Evolutionary conservation across 257 asterid species (phyloP).

Genomic region (Misopates orontium): DNA sequence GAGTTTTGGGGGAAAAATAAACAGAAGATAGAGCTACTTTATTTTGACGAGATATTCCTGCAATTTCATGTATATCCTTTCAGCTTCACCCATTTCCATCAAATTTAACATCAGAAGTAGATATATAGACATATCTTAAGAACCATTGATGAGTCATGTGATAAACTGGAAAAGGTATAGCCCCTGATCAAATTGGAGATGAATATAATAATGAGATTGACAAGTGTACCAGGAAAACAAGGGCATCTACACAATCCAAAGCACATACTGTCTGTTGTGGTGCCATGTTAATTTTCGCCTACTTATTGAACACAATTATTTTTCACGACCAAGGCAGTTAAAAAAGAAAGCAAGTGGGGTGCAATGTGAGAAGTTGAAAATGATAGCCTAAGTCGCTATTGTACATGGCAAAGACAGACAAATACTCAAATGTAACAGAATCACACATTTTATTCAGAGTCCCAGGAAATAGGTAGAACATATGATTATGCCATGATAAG

Average conservation of each 20-base stretch:
- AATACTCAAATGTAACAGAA: neutral
- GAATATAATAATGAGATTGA: no score
- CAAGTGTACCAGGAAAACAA: neutral
- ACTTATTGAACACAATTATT: neutral
- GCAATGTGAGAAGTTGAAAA: neutral
- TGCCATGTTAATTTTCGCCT: neutral
- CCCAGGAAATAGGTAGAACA: neutral
- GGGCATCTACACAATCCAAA: neutral
- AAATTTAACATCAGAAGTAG: neutral
- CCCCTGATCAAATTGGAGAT: neutral
- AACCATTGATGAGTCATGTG: neutral
- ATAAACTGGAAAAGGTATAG: no score
- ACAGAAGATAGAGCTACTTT: no score
- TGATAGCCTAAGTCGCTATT: neutral
- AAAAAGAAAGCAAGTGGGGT: neutral
- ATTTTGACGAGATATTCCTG: no score
- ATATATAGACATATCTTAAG: neutral
- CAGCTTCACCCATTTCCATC: no score
- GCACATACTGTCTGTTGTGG: neutral
- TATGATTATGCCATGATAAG: constrained; percentile 14
- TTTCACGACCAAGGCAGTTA: neutral
- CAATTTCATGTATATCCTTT: no score
- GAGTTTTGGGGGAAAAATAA: no score
- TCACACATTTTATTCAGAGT: neutral
- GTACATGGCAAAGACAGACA: neutral